Percentiles rank a stretch among this genome's conserved stretches.
Evolutionary conservation across 129 eudicot species (phyloP).

Genomic region (sunflower (Helianthus annuus)): HanXRQr2.0-SUNRISE NC_035439.2:94231069-94231568

Average conservation of each 20-base stretch:
- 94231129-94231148: too few species aligned
- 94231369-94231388: background rate
- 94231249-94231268: slow-evolving; percentile 82
- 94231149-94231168: too few species aligned
- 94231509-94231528: slow-evolving; percentile 62
- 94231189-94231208: slow-evolving; percentile 31
- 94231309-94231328: background rate
- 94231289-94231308: background rate
- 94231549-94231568: slow-evolving; percentile 43
- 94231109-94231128: background rate
- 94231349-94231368: background rate
- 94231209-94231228: too few species aligned
- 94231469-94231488: slow-evolving; percentile 96
- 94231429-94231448: slow-evolving; percentile 5
- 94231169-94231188: background rate
- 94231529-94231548: slow-evolving; percentile 84
- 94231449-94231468: slow-evolving; percentile 64
- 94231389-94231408: background rate
- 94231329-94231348: background rate
- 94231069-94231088: background rate
- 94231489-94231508: slow-evolving; percentile 93
- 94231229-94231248: too few species aligned
- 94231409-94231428: too few species aligned
- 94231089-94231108: background rate
- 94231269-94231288: too few species aligned